These are phyloP conservation scores for Abortiporus biennis DNA, from an alignment of 1,284 basidiomycete genomes.

Conservation along the genomic window DNA sequence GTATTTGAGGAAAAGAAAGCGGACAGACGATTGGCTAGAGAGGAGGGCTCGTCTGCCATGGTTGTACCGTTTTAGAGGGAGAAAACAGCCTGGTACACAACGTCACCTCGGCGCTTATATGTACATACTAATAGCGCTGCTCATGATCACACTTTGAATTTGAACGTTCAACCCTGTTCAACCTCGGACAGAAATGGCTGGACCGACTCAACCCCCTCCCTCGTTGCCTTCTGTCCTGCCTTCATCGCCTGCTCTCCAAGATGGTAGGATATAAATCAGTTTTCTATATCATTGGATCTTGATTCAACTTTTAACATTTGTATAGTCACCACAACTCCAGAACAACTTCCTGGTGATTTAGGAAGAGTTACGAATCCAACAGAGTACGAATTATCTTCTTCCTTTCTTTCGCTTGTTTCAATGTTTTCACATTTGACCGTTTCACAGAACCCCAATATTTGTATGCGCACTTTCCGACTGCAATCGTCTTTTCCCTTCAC, in stretches of 20 bases:
- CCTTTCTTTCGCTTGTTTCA: background rate
- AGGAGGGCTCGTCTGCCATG: constrained; percentile 5
- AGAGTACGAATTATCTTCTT: constrained; percentile 41
- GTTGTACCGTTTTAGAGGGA: too few relatives aligned
- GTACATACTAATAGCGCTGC: too few relatives aligned
- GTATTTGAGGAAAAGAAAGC: constrained; percentile 8
- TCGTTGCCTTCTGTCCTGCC: constrained; percentile 25
- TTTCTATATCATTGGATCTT: background rate
- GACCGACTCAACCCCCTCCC: too few relatives aligned
- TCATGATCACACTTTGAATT: too few relatives aligned
- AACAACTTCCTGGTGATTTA: constrained; percentile 36
- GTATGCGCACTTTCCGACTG: constrained; percentile 63
- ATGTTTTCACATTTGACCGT: constrained; percentile 2
- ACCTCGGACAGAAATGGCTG: too few relatives aligned
- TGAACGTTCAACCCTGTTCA: too few relatives aligned
- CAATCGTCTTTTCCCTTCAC: constrained; percentile 64
- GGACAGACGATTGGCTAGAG: constrained; percentile 10
- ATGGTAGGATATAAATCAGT: constrained; percentile 16
- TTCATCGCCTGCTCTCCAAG: constrained; percentile 24
- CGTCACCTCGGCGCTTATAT: too few relatives aligned
- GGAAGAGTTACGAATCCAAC: constrained; percentile 49
- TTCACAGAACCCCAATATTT: constrained; percentile 53
- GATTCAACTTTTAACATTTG: background rate
- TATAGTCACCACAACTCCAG: constrained; percentile 32
- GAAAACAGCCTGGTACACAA: too few relatives aligned